phyloP scores from a whole-genome alignment of 2,329 filamentous ascomycete species.

The Paecilomyces sp. region DNA sequence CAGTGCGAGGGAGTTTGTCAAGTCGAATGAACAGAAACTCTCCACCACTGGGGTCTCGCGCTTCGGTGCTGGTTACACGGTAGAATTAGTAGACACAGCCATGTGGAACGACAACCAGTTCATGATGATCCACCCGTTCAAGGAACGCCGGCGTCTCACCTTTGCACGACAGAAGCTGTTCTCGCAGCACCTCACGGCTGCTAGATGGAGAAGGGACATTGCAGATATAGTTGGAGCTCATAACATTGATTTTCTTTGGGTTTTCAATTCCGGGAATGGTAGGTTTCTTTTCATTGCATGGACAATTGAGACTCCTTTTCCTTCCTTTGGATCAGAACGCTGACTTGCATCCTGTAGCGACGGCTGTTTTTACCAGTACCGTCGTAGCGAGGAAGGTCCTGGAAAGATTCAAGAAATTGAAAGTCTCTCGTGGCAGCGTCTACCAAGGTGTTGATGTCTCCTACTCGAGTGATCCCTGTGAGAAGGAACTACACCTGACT shows the following conservation, averaged over 20 bases:
- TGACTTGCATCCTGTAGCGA: constrained; percentile 17
- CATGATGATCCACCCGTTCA: constrained; percentile 26
- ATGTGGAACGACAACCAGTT: constrained; percentile 27
- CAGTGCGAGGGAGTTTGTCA: constrained; percentile 27
- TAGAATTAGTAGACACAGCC: constrained; percentile 22
- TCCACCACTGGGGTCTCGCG: constrained; percentile 21
- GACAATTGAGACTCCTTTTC: not conserved
- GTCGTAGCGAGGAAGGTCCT: constrained; percentile 26
- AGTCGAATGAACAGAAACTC: constrained; percentile 20
- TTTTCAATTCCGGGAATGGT: constrained; percentile 39
- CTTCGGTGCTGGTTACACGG: constrained; percentile 23
- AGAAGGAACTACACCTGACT: constrained; percentile 27
- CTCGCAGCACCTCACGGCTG: constrained; percentile 22
- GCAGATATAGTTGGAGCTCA: constrained; percentile 23
- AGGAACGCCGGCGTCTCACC: constrained; percentile 35
- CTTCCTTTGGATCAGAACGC: not conserved
- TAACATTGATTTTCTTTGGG: constrained; percentile 34
- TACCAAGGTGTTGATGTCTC: constrained; percentile 28
- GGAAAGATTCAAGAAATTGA: constrained; percentile 23
- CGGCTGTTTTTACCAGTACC: constrained; percentile 32
- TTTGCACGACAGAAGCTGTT: constrained; percentile 34
- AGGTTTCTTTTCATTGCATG: constrained; percentile 9
- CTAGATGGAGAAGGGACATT: constrained; percentile 29
- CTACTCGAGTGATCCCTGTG: constrained; percentile 34
- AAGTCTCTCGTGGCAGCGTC: constrained; percentile 13